These are phyloP conservation scores for Russula virescens DNA, from an alignment of 768 basidiomycete genomes.

Conservation along the genomic window DNA sequence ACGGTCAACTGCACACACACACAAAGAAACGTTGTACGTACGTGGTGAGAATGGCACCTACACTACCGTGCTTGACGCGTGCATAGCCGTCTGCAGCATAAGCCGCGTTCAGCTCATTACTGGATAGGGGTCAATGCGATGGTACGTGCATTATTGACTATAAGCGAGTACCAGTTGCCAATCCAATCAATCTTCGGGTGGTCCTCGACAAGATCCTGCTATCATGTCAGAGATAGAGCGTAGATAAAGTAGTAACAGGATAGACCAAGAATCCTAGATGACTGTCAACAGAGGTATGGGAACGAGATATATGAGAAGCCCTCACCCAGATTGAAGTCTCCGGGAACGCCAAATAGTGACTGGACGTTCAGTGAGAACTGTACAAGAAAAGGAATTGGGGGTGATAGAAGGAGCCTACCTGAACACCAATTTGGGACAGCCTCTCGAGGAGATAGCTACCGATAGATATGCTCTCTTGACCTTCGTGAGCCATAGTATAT, in stretches of 20 bases:
- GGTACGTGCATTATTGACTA: neutral
- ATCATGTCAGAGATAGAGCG: conserved; percentile 7
- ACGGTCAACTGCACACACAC: neutral
- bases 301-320: neutral
- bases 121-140: conserved; percentile 29
- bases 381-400: neutral
- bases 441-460: conserved; percentile 58
- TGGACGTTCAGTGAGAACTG: conserved; percentile 30
- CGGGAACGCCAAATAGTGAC: conserved; percentile 81
- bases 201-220: conserved; percentile 77
- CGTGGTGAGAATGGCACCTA: conserved; percentile 79
- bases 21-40: conserved; percentile 29
- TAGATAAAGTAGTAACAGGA: conserved; percentile 6
- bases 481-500: conserved; percentile 10
- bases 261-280: conserved; percentile 42
- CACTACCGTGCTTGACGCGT: conserved; percentile 66
- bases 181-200: conserved; percentile 77
- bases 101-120: conserved; percentile 80
- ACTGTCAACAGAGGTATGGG: neutral
- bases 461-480: conserved; percentile 37
- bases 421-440: conserved; percentile 59
- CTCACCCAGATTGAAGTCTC: conserved; percentile 75
- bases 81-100: conserved; percentile 96
- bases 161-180: conserved; percentile 61
- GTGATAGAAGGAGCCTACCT: conserved; percentile 35